Evolutionary conservation across 2,329 filamentous ascomycete genomes (phyloP), one percentile per base, ranked within the genome.

Genomic region (Fusarium decemcellulare): DNA sequence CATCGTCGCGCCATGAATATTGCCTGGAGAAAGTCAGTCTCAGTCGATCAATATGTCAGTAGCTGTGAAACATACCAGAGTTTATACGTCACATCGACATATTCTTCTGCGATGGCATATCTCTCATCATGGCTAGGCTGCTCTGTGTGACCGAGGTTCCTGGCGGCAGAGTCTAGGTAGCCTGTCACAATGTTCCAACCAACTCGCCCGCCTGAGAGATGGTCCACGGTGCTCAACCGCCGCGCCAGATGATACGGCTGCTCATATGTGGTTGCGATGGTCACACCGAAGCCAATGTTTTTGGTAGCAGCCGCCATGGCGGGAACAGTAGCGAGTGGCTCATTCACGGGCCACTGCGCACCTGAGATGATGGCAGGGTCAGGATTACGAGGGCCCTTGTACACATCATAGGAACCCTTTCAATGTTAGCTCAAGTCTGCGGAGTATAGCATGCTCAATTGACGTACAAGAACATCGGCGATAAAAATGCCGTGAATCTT

Each of bases 341-440:
- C 90, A 63, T 91, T 92, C n/a, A 92, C 88, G 0, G 91, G 91
- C 85, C 89, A 92, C 76, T 93, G 91, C 0, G 90, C 88, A 2
- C 89, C 91, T 0, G 88, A 87, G 1, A 84, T 76, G 51, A 91
- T 85, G 0, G 89, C 88, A 0, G 90, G 86, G 4, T 86, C 84
- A 5, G 82, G 78, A 1, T 77, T 78, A 10, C 65, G 64, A 11
- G 87, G 87, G 0, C 89, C 86, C 63, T 88, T 88, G 78, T 92
- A 93, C 6, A 92, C 89, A 80, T 93, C 90, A 73, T 92, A 92
- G 7, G 88, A 88, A 5, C 88, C 89, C 77, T 77, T 39, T 12
- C 2, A 7, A 27, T 37, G 40, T 63, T 4, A 60, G 53, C 3
- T 36, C 2, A 5, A 9, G 7, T n/a, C n/a, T n/a, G n/a, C n/a